Conservation (phyloP, 108 stramenopile species). For the Cyclostephanos invisitatus region DNA sequence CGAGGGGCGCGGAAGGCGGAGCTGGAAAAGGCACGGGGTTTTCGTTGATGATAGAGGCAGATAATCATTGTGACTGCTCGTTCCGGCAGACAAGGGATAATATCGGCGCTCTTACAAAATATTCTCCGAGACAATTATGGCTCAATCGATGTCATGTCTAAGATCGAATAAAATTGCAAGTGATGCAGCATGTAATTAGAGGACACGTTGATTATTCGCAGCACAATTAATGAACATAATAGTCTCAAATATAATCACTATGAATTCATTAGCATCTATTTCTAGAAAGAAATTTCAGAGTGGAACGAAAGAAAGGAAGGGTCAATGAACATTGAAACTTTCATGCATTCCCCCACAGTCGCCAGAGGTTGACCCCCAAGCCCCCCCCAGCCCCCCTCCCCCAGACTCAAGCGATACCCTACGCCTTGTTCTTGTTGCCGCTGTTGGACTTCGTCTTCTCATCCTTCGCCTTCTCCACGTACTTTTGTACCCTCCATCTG, state of each 20-base stretch:
- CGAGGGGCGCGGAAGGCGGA: constrained; percentile 11
- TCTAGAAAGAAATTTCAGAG: background rate
- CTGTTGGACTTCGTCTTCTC: constrained; percentile 36
- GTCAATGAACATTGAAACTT: background rate
- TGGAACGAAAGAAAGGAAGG: background rate
- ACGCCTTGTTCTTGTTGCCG: background rate
- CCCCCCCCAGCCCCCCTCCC: too few species aligned
- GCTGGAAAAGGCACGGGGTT: constrained; percentile 29
- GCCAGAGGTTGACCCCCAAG: background rate
- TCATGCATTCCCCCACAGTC: background rate
- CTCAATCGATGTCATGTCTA: background rate
- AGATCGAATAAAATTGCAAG: background rate
- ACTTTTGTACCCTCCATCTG: constrained; percentile 66
- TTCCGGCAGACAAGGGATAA: background rate
- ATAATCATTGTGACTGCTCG: too few species aligned
- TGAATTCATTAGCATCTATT: background rate
- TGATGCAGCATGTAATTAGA: background rate
- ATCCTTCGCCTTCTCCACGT: constrained; percentile 49
- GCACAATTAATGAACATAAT: background rate
- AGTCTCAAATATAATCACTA: background rate
- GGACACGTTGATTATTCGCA: background rate
- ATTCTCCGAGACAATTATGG: background rate
- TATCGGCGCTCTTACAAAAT: background rate
- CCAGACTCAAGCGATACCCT: background rate
- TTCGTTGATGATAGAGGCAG: constrained; percentile 2